These are phyloP conservation scores for Sporothrix protearum DNA, from an alignment of 2,329 filamentous ascomycete genomes.

Conservation along the genomic window DNA sequence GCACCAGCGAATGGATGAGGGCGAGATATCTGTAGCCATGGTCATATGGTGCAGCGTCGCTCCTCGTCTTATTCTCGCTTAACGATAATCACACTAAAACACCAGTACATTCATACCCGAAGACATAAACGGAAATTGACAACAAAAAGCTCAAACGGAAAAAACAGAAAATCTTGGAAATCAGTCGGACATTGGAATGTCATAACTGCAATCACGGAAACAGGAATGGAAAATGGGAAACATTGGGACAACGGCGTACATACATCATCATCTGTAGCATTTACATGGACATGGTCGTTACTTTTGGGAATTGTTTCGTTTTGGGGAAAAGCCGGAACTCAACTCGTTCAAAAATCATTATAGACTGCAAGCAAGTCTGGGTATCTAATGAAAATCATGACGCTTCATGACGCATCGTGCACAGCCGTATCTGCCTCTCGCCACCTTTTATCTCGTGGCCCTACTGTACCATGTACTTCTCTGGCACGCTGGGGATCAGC, in stretches of 20 bases:
- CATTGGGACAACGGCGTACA: neutral
- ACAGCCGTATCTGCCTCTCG: too few relatives aligned
- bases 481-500: conserved; percentile 62
- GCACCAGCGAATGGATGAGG: conserved; percentile 88
- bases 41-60: neutral
- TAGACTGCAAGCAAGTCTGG: neutral
- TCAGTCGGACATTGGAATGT: neutral
- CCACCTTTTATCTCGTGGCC: neutral
- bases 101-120: neutral
- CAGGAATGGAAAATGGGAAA: neutral
- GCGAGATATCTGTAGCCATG: conserved; percentile 60
- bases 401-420: neutral
- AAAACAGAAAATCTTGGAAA: neutral
- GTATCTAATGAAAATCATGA: neutral
- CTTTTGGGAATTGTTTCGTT: neutral
- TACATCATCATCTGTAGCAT: neutral
- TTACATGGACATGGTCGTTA: conserved; percentile 2
- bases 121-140: neutral
- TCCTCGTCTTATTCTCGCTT: neutral
- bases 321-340: neutral
- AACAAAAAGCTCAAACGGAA: neutral
- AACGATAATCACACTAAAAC: neutral
- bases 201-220: neutral
- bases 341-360: neutral
- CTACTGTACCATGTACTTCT: conserved; percentile 26